Evolutionary conservation across 257 asterid genomes (phyloP).

Genomic region (Haberlea rhodopensis): DNA sequence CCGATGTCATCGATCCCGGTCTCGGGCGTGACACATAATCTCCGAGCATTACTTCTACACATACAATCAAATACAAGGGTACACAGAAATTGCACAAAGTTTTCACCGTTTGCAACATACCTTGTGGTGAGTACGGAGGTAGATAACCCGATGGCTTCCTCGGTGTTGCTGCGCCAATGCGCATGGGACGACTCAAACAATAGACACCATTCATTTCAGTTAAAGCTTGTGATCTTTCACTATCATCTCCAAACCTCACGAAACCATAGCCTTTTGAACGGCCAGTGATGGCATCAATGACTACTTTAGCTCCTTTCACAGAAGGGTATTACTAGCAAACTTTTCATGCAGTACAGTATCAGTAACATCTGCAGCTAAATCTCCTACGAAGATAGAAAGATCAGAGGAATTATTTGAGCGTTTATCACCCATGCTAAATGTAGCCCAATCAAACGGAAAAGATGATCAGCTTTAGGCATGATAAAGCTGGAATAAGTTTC

Average conservation of each 20-base stretch:
- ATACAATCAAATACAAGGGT: conserved; percentile 2
- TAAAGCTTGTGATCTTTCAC: conserved; percentile 80
- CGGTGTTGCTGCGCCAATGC: conserved; percentile 89
- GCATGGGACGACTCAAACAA: conserved; percentile 88
- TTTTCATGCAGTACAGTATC: conserved; percentile 79
- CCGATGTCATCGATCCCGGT: too few relatives aligned
- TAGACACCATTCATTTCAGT: conserved; percentile 81
- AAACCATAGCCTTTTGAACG: conserved; percentile 94
- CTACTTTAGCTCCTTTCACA: conserved; percentile 91
- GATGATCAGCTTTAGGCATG: conserved; percentile 86
- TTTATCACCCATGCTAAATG: conserved; percentile 91
- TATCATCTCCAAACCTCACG: conserved; percentile 92
- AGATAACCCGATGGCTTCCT: conserved; percentile 75
- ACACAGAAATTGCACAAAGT: conserved; percentile 7
- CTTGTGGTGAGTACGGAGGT: conserved; percentile 69
- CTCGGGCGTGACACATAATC: too few relatives aligned
- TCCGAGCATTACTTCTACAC: neutral
- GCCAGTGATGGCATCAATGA: conserved; percentile 78
- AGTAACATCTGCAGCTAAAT: conserved; percentile 90
- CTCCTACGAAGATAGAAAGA: conserved; percentile 90
- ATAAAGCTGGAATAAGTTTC: conserved; percentile 52
- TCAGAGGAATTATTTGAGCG: conserved; percentile 77
- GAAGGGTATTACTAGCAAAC: conserved; percentile 67
- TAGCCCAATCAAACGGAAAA: conserved; percentile 91
- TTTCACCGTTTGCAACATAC: conserved; percentile 31